These are phyloP conservation scores for Delitschia confertaspora DNA, from an alignment of 495 filamentous ascomycete species.

Conservation along the genomic window DNA sequence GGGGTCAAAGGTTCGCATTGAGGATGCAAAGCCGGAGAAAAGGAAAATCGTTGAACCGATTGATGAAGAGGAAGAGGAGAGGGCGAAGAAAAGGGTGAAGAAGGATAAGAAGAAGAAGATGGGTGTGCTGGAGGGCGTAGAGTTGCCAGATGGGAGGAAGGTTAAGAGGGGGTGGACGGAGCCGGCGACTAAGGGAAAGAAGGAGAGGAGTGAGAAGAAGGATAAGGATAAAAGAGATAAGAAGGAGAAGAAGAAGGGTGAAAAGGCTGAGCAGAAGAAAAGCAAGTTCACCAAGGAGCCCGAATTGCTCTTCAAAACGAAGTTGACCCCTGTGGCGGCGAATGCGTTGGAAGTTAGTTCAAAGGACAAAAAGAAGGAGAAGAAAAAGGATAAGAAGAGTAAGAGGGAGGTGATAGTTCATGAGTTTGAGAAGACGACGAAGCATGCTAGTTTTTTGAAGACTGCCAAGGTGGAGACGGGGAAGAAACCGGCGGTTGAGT, in stretches of 20 bases:
- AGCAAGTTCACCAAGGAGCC: conserved; percentile 71
- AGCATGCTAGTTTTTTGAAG: conserved; percentile 68
- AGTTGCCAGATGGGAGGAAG: conserved; percentile 62
- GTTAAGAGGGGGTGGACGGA: conserved; percentile 91
- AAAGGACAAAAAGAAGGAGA: conserved; percentile 42
- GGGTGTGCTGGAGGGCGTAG: conserved; percentile 57
- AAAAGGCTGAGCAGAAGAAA: conserved; percentile 48
- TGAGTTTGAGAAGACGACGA: conserved; percentile 71
- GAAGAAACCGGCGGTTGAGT: conserved; percentile 43
- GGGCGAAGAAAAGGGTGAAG: conserved; percentile 34
- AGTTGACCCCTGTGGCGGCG: conserved; percentile 53
- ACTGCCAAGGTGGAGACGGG: conserved; percentile 32
- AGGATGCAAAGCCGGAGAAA: conserved; percentile 59
- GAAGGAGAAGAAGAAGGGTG: conserved; percentile 63
- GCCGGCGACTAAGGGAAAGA: conserved; percentile 44
- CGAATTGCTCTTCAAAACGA: conserved; percentile 77
- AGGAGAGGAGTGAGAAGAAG: conserved; percentile 34
- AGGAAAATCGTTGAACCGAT: conserved; percentile 10
- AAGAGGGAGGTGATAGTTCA: conserved; percentile 55
- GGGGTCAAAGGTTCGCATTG: conserved; percentile 75
- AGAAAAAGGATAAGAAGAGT: conserved; percentile 46
- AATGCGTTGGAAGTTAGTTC: conserved; percentile 30
- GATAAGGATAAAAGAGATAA: conserved; percentile 36
- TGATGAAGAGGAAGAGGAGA: conserved; percentile 31
- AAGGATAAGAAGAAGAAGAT: conserved; percentile 55